Percentiles rank a stretch among this genome's conserved stretches.
Conservation (phyloP, 495 filamentous ascomycete species). For the Chaetomium tenue region DNA sequence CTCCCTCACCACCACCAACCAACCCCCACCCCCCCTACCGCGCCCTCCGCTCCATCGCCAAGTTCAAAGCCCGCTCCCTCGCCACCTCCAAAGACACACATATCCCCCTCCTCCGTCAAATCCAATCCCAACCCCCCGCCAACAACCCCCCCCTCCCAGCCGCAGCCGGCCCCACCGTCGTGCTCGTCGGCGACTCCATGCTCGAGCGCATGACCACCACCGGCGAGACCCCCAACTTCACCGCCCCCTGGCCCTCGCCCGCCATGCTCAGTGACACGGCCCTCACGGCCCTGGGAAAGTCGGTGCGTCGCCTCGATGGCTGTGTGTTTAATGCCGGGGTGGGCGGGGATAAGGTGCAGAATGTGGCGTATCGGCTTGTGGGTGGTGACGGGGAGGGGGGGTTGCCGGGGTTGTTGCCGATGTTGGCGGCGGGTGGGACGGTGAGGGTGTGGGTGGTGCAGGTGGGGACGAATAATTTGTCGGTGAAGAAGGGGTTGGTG, state of each 20-base stretch:
- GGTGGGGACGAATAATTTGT: constrained; percentile 37
- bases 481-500: constrained; percentile 39
- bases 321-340: constrained; percentile 28
- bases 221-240: constrained; percentile 21
- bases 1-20: neutral
- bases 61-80: constrained; percentile 28
- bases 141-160: too few species aligned
- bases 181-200: constrained; percentile 37
- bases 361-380: constrained; percentile 38
- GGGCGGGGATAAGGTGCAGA: constrained; percentile 37
- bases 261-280: constrained; percentile 15
- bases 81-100: constrained; percentile 24
- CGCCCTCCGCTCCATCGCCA: constrained; percentile 15
- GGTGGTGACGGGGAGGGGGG: constrained; percentile 8
- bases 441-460: constrained; percentile 38
- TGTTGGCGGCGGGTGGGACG: constrained; percentile 12
- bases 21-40: neutral
- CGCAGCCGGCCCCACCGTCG: constrained; percentile 11
- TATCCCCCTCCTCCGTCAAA: constrained; percentile 23
- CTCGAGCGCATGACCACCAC: constrained; percentile 36
- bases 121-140: neutral
- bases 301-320: neutral
- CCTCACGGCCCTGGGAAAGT: too few species aligned
- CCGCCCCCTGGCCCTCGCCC: constrained; percentile 24
- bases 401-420: constrained; percentile 25